Evolutionary conservation across 306 rosid genomes (phyloP), one percentile per base, ranked within the genome.

Genomic region (Astragalus glycyphyllos): DNA sequence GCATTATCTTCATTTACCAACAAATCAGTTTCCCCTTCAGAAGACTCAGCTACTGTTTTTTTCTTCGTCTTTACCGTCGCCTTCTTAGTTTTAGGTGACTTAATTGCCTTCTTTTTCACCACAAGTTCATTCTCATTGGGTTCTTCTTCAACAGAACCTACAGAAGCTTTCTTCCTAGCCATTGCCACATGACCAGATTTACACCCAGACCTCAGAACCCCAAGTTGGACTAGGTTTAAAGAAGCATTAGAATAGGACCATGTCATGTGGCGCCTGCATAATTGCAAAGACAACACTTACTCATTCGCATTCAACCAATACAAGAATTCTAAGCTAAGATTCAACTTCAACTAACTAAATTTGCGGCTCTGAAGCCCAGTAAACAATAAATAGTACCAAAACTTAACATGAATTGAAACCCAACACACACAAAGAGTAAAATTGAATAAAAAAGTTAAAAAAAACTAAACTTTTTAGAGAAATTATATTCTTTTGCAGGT

Each of bases 91-190:
- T 76, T 90, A 23, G 87, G 48, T 56, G 87, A 79, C 76, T 60
- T 72, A 51, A 91, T 17, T 49, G 78, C 69, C 87, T 89, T 90
- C 76, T 83, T 84, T 72, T 81, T 82, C 47, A 73, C 83, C 26
- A 77, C 83, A 53, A 79, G 79, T 77, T 80, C 96, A 62, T 90
- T 81, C 11, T 82, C 92, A 55, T 46, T 55, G n/a, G 81, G 11
- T 8, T 72, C 81, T 42, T 86, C 92, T 42, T 53, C 31, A 38
- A 48, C 82, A 45, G 83, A 77, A 58, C 58, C 81, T 55, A 72
- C 78, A 50, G 85, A 74, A 76, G 79, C 65, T 62, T 88, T 86
- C 88, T 78, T 90, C 88, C 83, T 90, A 42, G 89, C 85, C 80
- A 73, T 68, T 68, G 87, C 88, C 9, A 85, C 74, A 80, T 84